Percentiles rank a stretch among this genome's conserved stretches.
Conservation (phyloP, 2,329 filamentous ascomycete species). For the Fusarium gaditjirri region DNA sequence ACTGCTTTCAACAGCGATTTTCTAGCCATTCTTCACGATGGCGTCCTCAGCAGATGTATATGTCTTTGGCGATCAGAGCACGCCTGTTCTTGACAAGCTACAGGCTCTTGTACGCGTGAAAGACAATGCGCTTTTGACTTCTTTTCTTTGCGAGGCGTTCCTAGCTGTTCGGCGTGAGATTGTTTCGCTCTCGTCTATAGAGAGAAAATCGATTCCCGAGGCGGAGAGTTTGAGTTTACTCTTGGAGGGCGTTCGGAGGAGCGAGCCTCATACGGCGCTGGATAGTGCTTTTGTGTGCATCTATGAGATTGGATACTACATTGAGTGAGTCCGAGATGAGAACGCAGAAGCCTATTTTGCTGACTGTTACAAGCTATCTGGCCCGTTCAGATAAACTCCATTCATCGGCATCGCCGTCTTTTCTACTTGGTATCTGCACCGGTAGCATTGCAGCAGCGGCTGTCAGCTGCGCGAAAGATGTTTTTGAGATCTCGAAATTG, state of each 20-base stretch:
- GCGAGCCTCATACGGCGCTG: neutral
- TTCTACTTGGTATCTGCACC: neutral
- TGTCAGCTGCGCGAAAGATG: neutral
- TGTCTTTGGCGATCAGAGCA: neutral
- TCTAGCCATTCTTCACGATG: neutral
- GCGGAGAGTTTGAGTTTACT: neutral
- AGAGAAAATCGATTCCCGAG: neutral
- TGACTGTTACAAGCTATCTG: neutral
- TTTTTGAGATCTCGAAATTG: neutral
- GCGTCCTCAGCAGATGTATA: neutral
- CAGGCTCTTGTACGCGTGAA: neutral
- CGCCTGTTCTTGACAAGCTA: neutral
- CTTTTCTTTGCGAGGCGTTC: neutral
- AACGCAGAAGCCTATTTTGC: fast-evolving
- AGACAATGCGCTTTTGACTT: neutral
- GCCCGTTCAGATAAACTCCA: neutral
- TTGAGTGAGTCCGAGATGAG: neutral
- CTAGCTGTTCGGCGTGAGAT: neutral
- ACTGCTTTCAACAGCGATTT: neutral
- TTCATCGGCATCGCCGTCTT: neutral
- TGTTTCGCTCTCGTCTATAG: neutral
- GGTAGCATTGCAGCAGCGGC: neutral
- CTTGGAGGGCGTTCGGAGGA: neutral
- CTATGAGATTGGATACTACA: neutral
- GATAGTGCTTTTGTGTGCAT: conserved; percentile 2